Evolutionary conservation across 352 stramenopile species (phyloP).

Genomic region (Globisporangium abappressorium): DNA sequence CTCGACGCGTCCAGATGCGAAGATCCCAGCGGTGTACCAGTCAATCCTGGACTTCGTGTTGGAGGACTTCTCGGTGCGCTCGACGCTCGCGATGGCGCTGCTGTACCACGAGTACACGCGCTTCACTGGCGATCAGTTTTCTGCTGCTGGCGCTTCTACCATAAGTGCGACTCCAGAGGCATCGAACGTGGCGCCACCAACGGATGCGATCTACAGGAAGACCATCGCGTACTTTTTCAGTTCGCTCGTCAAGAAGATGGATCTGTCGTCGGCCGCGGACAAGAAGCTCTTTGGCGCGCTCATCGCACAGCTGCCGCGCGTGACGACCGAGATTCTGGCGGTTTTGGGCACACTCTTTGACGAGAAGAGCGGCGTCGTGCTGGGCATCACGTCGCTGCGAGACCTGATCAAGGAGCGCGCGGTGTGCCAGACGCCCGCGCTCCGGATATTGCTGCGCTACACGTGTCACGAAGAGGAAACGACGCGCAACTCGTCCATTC

Average conservation of each 20-base stretch:
- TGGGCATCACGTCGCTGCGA: slow-evolving; percentile 69
- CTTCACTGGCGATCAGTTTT: slow-evolving; percentile 26
- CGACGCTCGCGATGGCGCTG: slow-evolving; percentile 47
- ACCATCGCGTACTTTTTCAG: slow-evolving; percentile 55
- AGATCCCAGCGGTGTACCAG: slow-evolving; percentile 59
- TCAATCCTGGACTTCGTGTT: slow-evolving; percentile 70
- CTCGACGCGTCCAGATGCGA: slow-evolving; percentile 13
- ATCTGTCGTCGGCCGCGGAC: slow-evolving; percentile 54
- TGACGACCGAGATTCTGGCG: slow-evolving; percentile 58
- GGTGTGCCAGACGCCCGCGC: slow-evolving; percentile 40
- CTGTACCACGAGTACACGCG: slow-evolving; percentile 66
- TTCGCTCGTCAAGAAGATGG: slow-evolving; percentile 37
- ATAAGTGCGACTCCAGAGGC: background rate
- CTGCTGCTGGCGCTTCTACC: background rate
- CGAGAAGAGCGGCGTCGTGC: slow-evolving; percentile 56
- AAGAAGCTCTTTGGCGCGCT: slow-evolving; percentile 69
- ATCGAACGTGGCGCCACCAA: background rate
- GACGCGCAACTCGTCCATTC: slow-evolving; percentile 67
- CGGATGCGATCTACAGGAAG: slow-evolving; percentile 33
- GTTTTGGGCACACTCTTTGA: slow-evolving; percentile 47
- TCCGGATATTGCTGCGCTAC: slow-evolving; percentile 67
- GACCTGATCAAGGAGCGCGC: slow-evolving; percentile 70
- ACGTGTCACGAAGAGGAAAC: slow-evolving; percentile 64
- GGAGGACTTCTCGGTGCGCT: slow-evolving; percentile 47
- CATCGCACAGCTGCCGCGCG: slow-evolving; percentile 49